Conservation (phyloP, 2,329 filamentous ascomycete species). For the Tetracladium maxilliforme region DNA sequence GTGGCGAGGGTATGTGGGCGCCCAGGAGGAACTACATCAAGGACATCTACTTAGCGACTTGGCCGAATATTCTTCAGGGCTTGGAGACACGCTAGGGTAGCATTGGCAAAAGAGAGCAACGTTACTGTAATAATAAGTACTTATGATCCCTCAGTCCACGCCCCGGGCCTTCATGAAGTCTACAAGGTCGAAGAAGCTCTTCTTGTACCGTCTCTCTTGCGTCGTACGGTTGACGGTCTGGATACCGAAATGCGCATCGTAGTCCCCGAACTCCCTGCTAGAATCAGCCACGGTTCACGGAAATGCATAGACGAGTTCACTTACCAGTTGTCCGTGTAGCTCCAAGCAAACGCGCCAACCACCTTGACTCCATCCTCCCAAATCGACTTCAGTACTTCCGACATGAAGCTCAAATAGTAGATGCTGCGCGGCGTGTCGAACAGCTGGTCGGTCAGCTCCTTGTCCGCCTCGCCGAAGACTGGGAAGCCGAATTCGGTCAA, state of each 20-base stretch:
- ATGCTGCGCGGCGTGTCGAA: slow-evolving; percentile 26
- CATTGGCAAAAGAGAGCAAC: too few relatives aligned
- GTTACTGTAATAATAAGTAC: too few relatives aligned
- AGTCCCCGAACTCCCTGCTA: slow-evolving; percentile 27
- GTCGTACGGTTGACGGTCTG: slow-evolving; percentile 30
- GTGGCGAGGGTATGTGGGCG: too few relatives aligned
- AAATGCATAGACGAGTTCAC: too few relatives aligned
- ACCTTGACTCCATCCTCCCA: slow-evolving; percentile 29
- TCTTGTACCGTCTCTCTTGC: slow-evolving; percentile 25
- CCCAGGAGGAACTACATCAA: too few relatives aligned
- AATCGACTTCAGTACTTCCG: slow-evolving; percentile 26
- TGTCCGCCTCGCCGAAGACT: slow-evolving; percentile 27
- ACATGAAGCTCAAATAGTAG: slow-evolving; percentile 28
- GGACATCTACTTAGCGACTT: too few relatives aligned
- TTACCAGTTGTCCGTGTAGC: slow-evolving; percentile 18
- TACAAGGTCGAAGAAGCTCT: slow-evolving; percentile 31
- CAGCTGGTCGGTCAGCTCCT: slow-evolving; percentile 24
- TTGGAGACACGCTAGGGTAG: too few relatives aligned
- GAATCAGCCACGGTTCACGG: too few relatives aligned
- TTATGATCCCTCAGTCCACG: too few relatives aligned
- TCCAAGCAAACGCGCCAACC: slow-evolving; percentile 28
- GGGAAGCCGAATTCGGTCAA: slow-evolving; percentile 44
- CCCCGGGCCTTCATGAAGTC: too few relatives aligned
- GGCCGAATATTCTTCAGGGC: too few relatives aligned
- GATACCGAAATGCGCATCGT: slow-evolving; percentile 34